Evolutionary conservation across 768 basidiomycete species (phyloP).

Genomic region (Daedaleopsis sinensis): DNA sequence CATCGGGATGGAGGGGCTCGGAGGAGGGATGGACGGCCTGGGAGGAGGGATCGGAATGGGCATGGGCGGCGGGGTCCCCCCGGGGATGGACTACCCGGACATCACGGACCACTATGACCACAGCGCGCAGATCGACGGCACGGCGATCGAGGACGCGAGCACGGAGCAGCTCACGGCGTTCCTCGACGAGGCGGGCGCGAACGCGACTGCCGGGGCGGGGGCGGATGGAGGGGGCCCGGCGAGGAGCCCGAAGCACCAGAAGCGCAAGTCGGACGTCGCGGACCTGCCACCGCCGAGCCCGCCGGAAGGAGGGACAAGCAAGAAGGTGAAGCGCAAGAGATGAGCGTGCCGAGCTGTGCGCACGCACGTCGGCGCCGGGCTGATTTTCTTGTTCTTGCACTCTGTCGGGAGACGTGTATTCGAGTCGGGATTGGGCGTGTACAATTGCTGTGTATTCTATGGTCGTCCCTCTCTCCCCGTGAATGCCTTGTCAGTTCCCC

Average conservation of each 20-base stretch:
- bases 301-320: constrained; percentile 5
- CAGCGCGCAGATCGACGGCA: constrained; percentile 34
- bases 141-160: constrained; percentile 35
- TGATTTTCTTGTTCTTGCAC: background rate
- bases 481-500: no score
- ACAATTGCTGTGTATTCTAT: background rate
- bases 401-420: background rate
- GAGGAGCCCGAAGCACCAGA: constrained; percentile 21
- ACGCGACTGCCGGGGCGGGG: constrained; percentile 37
- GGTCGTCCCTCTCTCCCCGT: background rate
- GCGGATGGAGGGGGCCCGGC: background rate
- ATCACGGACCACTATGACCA: constrained; percentile 38
- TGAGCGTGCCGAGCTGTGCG: constrained; percentile 2
- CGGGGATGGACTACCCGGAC: constrained; percentile 30
- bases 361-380: background rate
- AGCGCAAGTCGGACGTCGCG: constrained; percentile 35
- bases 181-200: constrained; percentile 39
- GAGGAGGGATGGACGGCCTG: no score
- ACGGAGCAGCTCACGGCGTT: constrained; percentile 45
- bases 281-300: constrained; percentile 24
- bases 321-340: constrained; percentile 33
- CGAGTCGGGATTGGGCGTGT: background rate
- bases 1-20: background rate
- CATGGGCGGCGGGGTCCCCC: no score
- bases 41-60: no score